Evolutionary conservation across 768 basidiomycete species (phyloP), one percentile per base, ranked within the genome.

Genomic region (Russula dissimulans): DNA sequence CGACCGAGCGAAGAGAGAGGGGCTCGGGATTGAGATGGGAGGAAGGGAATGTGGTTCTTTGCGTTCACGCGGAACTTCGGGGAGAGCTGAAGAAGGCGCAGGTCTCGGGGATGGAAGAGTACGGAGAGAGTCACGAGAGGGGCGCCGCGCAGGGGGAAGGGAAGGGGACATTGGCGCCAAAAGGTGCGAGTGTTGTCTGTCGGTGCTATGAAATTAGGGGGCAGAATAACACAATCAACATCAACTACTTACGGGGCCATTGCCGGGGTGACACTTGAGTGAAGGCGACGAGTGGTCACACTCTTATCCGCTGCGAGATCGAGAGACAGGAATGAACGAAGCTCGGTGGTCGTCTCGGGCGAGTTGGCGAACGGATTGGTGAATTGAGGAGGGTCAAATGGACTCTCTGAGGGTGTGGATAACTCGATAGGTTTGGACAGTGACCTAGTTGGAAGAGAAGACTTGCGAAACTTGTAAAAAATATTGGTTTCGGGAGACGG

Each of bases 291-390:
- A 11, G 76, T 72, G 42, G 75, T 72, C 57, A 73, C 68, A 4
- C 74, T 76, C 62, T 75, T 73, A 29, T 76, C 74, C 69, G 83
- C 81, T 42, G 84, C 85, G 4, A 85, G 77, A 69, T 87, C 86
- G 56, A 87, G 79, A 39, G 81, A 86, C 53, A 87, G 78, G 69
- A 86, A 87, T 3, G 86, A 87, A 44, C 81, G 78, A 67, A 65
- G 55, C 38, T 64, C 58, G 17, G 38, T 39, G 36, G 42, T 44
- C 15, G 52, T n/a, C 12, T 45, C 31, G 26, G 55, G 47, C 1
- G 58, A 57, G 17, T 41, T 32, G 3, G 29, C 56, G n/a, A 63
- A 65, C 15, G 60, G 61, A 26, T 65, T 56, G 15, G 62, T 57
- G 58, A 65, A 60, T 42, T 58, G 56, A 12, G 58, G 50, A n/a